Evolutionary conservation across 2,329 filamentous ascomycete species (phyloP).

Genomic region (Teratosphaeria zuluensis): DNA sequence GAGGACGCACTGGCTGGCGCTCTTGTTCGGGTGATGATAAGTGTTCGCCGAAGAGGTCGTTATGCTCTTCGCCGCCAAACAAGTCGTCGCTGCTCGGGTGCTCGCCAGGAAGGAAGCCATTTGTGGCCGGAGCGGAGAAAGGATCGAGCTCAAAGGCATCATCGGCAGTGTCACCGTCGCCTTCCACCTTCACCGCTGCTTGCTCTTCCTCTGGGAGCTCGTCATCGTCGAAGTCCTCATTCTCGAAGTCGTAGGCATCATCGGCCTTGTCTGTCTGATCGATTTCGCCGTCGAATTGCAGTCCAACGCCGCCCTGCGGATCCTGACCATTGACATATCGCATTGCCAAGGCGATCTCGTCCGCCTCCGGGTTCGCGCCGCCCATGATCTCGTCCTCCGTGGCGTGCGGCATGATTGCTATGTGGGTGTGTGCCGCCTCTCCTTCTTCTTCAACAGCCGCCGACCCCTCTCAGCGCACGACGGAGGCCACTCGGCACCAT

Average conservation of each 20-base stretch:
- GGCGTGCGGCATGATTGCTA: slow-evolving; percentile 29
- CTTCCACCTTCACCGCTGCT: slow-evolving; percentile 11
- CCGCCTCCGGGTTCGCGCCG: not conserved
- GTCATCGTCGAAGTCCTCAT: slow-evolving; percentile 82
- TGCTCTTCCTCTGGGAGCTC: slow-evolving; percentile 76
- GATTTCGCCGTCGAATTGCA: slow-evolving; percentile 24
- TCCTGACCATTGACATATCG: slow-evolving; percentile 20
- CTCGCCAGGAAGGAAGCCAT: slow-evolving; percentile 11
- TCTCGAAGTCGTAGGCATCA: slow-evolving; percentile 67
- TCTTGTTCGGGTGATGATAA: slow-evolving; percentile 24
- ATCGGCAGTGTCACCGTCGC: slow-evolving; percentile 8
- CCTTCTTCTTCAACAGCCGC: not conserved
- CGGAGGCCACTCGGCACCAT: not conserved
- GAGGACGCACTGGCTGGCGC: slow-evolving; percentile 9
- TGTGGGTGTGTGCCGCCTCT: slow-evolving; percentile 26
- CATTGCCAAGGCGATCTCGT: slow-evolving; percentile 19
- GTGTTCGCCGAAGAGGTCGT: slow-evolving; percentile 30
- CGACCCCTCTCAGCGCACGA: not conserved
- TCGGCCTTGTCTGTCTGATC: slow-evolving; percentile 68
- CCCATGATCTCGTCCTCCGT: slow-evolving; percentile 14
- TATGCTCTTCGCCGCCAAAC: slow-evolving; percentile 47
- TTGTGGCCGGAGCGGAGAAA: slow-evolving; percentile 4
- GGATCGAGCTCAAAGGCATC: slow-evolving; percentile 1
- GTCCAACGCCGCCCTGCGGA: slow-evolving; percentile 13
- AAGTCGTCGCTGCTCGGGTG: slow-evolving; percentile 45